Evolutionary conservation across 2,329 filamentous ascomycete species (phyloP), one percentile per base, ranked within the genome.

Genomic region (Celoporthe dispersa): DNA sequence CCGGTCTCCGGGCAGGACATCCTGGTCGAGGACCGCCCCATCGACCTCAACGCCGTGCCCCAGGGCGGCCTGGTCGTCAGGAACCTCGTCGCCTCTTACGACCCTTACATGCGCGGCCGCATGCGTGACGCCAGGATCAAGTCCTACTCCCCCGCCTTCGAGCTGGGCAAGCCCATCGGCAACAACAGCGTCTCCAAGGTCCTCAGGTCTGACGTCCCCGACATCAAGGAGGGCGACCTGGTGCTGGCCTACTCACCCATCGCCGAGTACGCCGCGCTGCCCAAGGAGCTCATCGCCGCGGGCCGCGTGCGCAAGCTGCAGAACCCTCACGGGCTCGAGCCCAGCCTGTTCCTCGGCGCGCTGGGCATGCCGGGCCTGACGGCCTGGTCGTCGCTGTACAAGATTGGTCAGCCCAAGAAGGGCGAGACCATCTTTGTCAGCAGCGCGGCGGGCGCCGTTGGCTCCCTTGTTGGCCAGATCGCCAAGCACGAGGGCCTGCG

Each of bases 371-470:
- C 80, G 1, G 81, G 80, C 7, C 78, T 90, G 37, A 86, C 86
- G 14, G 85, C 84, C 11, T 87, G 84, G 73, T 82, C 81, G 66
- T 84, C 82, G 1, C 86, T 93, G 75, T 90, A 91, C 78, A 89
- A 91, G 75, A 92, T 94, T 57, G 91, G 90, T 11, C 80, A 89
- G 82, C 91, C 91, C 33, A 90, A 92, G 83, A 89, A 89, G 80
- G 91, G 90, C 66, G 90, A 94, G 80, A 94, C 92, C 53, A 93
- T 97, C 77, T 94, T 95, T 80, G 86, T 97, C 74, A 92, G 89
- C 70, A 91, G 92, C 3, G 93, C 93, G 0, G 91, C 90, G 3
- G 93, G 94, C 39, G 93, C 92, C 1, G 93, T 97, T 3, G 93
- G 94, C 3, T 91, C 94, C 80, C 79, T 96, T 9, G 93, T 96